Evolutionary conservation across 176 grass and related monocot genomes (phyloP), one percentile per base, ranked within the genome.

Genomic region (Hsuehochloa calcarea): DNA sequence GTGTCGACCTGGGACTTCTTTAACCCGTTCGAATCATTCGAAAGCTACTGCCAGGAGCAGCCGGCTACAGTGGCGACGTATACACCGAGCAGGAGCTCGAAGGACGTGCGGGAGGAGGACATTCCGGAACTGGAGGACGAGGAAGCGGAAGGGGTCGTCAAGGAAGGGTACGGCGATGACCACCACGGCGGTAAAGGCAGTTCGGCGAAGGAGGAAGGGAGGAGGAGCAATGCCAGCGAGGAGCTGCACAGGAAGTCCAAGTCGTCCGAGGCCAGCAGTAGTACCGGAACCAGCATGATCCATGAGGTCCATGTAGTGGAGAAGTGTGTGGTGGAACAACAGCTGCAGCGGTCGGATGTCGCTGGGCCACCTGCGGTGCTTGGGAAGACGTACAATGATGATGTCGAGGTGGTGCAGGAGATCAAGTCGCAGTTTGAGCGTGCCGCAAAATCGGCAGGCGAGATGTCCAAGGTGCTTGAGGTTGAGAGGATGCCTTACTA

Each of bases 1-100:
- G 78, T 74, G 50, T 85, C 95, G 4, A 51, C 79, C 29, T 97
- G 95, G 95, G 95, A 91, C 17, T 94, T 94, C 52, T 44, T 94
- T 1, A 88, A 94, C 65, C 95, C 89, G 2, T 97, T 97, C 65
- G 70, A 97, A 12, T 68, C 87, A 19, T 86, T 88, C 4, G 78
- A 93, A 31, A 86, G 35, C 65, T 94, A 90, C 79, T 86, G 91
- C 66, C 78, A 27, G 23, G 73, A 84, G 5, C 62, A 75, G 29
- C 69, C 69, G 0, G 45, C 72, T 13, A 27, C 86, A 4, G 10
- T 25, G 39, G 26, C 65, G 1, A 58, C 52, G 11, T 54, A 86
- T 69, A 55, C 55, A 7, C 26, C 89, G 4, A 74, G 73, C 72
- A 22, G 77, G 45, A 88, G 78, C 74, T 86, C 82, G 1, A 88